Percentiles rank a stretch among this genome's conserved stretches.
Conservation (phyloP, 2,329 filamentous ascomycete species). For the Colletotrichum musicola region DNA sequence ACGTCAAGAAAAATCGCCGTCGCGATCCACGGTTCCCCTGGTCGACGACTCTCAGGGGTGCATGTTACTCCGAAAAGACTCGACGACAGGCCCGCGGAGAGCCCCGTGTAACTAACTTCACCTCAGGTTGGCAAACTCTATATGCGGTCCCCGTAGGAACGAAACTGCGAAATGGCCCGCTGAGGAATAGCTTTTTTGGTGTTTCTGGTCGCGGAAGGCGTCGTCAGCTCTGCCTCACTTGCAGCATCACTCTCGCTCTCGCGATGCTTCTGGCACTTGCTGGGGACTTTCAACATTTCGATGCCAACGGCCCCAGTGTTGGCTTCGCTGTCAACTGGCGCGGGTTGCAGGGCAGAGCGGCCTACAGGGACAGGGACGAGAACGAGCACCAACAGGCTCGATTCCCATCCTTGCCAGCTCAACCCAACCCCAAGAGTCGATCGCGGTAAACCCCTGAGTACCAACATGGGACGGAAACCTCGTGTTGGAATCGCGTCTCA, state of each 20-base stretch:
- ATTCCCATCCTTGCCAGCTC: neutral
- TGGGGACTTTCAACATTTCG: too few species aligned
- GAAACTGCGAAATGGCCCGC: too few species aligned
- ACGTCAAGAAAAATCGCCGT: neutral
- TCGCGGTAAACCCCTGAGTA: neutral
- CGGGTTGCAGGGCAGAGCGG: neutral
- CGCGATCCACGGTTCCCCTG: constrained; percentile 5
- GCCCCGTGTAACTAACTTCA: constrained; percentile 24
- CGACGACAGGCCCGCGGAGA: neutral
- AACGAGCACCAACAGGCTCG: neutral
- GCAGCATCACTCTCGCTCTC: constrained; percentile 3
- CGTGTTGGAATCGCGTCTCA: constrained; percentile 23
- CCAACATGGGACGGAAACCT: constrained; percentile 22
- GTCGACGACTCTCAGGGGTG: constrained; percentile 1
- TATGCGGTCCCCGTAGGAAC: neutral
- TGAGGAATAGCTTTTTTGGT: constrained; percentile 9
- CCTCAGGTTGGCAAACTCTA: constrained; percentile 30
- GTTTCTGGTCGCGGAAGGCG: constrained; percentile 1
- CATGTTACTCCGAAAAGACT: neutral
- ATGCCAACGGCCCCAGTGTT: too few species aligned
- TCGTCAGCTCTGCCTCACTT: neutral
- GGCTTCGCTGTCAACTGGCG: neutral
- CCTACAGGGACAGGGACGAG: neutral
- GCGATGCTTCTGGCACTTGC: too few species aligned
- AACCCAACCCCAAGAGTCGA: constrained; percentile 18